Conservation (phyloP, 2,329 filamentous ascomycete genomes). For the Fusarium sp. region DNA sequence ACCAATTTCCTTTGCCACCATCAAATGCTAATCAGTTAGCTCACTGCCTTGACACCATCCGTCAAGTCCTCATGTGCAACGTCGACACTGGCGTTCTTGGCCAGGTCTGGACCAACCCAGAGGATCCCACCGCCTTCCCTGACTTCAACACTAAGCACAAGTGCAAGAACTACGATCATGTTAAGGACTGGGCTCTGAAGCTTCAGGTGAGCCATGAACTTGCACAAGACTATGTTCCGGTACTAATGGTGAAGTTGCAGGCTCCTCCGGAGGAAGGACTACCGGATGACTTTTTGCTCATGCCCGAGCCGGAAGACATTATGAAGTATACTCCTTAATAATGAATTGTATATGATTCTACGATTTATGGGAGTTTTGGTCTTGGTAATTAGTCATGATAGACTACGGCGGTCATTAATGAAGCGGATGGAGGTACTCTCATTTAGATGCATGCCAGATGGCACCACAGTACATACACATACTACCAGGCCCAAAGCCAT, state of each 20-base stretch:
- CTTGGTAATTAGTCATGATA: neutral
- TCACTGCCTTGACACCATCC: constrained; percentile 71
- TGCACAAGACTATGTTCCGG: fast-evolving
- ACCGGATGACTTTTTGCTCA: constrained; percentile 31
- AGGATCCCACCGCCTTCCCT: constrained; percentile 63
- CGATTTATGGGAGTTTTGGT: neutral
- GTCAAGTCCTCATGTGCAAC: constrained; percentile 73
- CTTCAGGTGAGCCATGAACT: constrained; percentile 55
- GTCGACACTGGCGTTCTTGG: constrained; percentile 70
- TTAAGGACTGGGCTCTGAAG: constrained; percentile 65
- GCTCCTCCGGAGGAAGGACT: constrained; percentile 32
- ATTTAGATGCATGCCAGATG: neutral
- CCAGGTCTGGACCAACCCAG: constrained; percentile 68
- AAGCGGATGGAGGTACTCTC: neutral
- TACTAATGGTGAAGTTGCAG: constrained; percentile 19
- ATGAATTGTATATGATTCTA: fast-evolving
- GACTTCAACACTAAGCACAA: constrained; percentile 72
- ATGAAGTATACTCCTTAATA: constrained; percentile 29
- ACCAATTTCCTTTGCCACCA: fast-evolving
- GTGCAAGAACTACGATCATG: constrained; percentile 68
- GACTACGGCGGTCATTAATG: neutral
- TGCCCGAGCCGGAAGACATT: constrained; percentile 17
- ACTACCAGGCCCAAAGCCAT: neutral
- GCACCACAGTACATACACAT: neutral
- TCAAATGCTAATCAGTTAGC: constrained; percentile 15